Conservation (phyloP, 805 yeast species). For the Yamadazyma tumulicola region DNA sequence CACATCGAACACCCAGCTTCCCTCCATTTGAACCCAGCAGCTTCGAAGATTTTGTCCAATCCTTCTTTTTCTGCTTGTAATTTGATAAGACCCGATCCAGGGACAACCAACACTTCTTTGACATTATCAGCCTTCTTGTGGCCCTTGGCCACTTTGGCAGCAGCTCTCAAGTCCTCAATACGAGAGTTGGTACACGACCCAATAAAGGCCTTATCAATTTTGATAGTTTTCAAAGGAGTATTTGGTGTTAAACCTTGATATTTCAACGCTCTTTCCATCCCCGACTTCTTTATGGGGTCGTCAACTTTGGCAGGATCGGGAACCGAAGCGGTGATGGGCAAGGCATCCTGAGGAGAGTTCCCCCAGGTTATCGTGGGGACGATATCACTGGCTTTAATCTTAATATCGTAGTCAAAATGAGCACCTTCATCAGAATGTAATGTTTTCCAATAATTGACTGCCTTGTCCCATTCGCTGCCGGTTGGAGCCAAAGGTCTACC, state of each 20-base stretch:
- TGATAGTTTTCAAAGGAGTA: conserved; percentile 69
- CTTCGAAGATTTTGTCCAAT: conserved; percentile 80
- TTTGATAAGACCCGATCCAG: conserved; percentile 96
- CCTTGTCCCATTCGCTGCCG: conserved; percentile 95
- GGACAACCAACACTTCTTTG: conserved; percentile 84
- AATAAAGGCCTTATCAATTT: conserved; percentile 90
- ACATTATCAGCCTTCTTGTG: conserved; percentile 79
- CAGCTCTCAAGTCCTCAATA: conserved; percentile 93
- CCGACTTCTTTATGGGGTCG: conserved; percentile 73
- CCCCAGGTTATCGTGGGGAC: conserved; percentile 99
- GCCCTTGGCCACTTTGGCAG: conserved; percentile 91
- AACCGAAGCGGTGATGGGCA: conserved; percentile 85
- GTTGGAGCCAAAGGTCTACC: conserved; percentile 94
- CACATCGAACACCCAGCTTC: conserved; percentile 99
- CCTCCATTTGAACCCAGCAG: conserved; percentile 98
- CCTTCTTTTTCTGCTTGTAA: conserved; percentile 94
- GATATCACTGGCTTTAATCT: conserved; percentile 77
- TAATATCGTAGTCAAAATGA: conserved; percentile 77
- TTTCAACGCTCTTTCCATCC: conserved; percentile 86
- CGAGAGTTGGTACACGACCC: conserved; percentile 98
- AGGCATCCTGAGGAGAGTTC: conserved; percentile 97
- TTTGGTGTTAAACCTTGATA: conserved; percentile 91
- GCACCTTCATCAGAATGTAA: conserved; percentile 89
- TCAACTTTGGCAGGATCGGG: conserved; percentile 80
- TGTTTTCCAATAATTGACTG: conserved; percentile 86